phyloP scores from a whole-genome alignment of 257 asterid genomes.

The Jasminum sambac region DNA sequence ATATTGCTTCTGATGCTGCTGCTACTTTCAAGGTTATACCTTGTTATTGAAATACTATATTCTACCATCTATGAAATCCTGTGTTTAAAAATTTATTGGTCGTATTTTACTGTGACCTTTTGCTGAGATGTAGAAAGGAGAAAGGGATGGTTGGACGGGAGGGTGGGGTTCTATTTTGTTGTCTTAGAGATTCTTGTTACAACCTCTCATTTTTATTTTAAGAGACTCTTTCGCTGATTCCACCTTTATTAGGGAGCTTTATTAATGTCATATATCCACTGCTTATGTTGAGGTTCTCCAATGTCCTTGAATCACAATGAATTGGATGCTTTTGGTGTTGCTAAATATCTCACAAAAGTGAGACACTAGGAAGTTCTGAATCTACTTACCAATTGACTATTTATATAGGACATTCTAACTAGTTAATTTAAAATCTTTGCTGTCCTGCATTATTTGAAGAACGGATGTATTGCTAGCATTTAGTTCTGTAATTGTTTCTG shows the following conservation, averaged over 20 bases:
- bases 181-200: no score
- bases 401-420: background rate
- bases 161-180: background rate
- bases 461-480: background rate
- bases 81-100: background rate
- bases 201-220: no score
- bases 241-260: background rate
- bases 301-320: no score
- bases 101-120: background rate
- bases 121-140: background rate
- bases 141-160: background rate
- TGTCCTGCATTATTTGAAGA: background rate
- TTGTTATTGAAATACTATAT: conserved; percentile 14
- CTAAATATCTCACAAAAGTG: background rate
- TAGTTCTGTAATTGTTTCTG: background rate
- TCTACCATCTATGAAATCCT: background rate
- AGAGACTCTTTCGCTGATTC: background rate
- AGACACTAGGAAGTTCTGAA: background rate
- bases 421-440: background rate
- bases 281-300: no score
- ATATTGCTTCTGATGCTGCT: conserved; percentile 76
- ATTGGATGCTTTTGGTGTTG: background rate
- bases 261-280: background rate
- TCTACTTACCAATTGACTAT: background rate
- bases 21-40: conserved; percentile 68